Base-by-base conservation (phyloP, 2,329 filamentous ascomycete species). In the Hypoxylon sp. region DNA sequence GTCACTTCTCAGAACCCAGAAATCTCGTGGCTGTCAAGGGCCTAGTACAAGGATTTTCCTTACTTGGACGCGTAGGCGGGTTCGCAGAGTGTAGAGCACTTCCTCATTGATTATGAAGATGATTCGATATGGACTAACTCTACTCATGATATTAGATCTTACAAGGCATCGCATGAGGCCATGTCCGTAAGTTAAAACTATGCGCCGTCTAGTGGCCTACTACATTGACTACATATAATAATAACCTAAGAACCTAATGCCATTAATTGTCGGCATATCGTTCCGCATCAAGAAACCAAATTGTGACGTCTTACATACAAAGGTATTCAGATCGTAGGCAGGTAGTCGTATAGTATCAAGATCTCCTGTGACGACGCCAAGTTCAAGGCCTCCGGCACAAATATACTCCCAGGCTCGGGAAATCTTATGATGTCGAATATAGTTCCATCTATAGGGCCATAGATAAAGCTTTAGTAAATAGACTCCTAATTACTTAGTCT, bases 371-470 rank as follows among this genome's bases (percentile, higher is more conserved):
- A 70, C 58, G 52, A 19, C 17, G 65, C 65, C 65, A 70, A 68
- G 68, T 63, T 22, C 56, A 61, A n/a, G 9, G 13, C 61, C 54
- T 37, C 57, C 65, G 68, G 65, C 57, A 70, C 26, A n/a, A 48
- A 65, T 35, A 39, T 68, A 24, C 54, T 53, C 55, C 68, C 42
- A 57, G 52, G 56, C 35, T 33, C 24, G 24, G 48, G 22, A 17
- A 59, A 53, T 63, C 65, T 68, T 70, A 70, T 58, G 55, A 70
- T 63, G 54, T 55, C 57, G 54, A 24, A 65, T 63, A 68, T 63
- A 51, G 57, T 53, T 65, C 65, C 57, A 65, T 68, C 39, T 11
- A 54, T 58, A 65, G 51, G 48, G 52, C 47, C 37, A 37, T 52
- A 42, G 39, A 55, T 31, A 24, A 46, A 17, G 33, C 51, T 26